Conservation (phyloP, 495 filamentous ascomycete species). For the Schizothecium vesticola region DNA sequence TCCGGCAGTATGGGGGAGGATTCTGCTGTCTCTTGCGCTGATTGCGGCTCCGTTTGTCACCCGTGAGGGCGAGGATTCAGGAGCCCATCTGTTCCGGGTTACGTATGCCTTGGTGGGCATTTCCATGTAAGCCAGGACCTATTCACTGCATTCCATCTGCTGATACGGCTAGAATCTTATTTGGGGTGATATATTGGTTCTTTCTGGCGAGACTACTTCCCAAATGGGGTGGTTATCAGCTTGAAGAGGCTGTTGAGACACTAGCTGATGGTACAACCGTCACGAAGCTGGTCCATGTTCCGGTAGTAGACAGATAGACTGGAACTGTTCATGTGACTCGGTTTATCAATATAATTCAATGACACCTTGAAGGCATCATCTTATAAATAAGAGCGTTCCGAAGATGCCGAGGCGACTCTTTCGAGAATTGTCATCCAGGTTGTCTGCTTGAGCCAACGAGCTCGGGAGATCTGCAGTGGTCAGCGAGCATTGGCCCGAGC, state of each 20-base stretch:
- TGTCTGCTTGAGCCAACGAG: neutral
- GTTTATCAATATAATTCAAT: too few species aligned
- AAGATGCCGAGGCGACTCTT: neutral
- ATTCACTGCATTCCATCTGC: neutral
- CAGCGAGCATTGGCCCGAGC: too few species aligned
- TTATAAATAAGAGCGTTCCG: neutral
- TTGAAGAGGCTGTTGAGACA: constrained; percentile 54
- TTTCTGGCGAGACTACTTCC: constrained; percentile 59
- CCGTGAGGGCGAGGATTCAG: constrained; percentile 41
- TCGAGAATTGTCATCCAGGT: neutral
- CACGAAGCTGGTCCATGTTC: constrained; percentile 49
- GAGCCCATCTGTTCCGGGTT: constrained; percentile 60
- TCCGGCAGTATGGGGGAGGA: constrained; percentile 45
- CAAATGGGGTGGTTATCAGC: constrained; percentile 47
- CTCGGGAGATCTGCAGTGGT: too few species aligned
- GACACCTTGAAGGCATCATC: too few species aligned
- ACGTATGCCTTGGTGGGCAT: constrained; percentile 70
- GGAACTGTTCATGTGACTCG: neutral
- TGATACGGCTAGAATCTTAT: constrained; percentile 44
- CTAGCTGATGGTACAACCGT: constrained; percentile 57
- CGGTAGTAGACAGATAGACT: neutral
- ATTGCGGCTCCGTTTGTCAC: constrained; percentile 53
- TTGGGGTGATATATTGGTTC: constrained; percentile 64
- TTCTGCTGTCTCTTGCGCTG: constrained; percentile 41
- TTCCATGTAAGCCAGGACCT: constrained; percentile 52